These are phyloP conservation scores for Exophiala xenobiotica DNA, from an alignment of 2,329 filamentous ascomycete species.

Conservation along the genomic window DNA sequence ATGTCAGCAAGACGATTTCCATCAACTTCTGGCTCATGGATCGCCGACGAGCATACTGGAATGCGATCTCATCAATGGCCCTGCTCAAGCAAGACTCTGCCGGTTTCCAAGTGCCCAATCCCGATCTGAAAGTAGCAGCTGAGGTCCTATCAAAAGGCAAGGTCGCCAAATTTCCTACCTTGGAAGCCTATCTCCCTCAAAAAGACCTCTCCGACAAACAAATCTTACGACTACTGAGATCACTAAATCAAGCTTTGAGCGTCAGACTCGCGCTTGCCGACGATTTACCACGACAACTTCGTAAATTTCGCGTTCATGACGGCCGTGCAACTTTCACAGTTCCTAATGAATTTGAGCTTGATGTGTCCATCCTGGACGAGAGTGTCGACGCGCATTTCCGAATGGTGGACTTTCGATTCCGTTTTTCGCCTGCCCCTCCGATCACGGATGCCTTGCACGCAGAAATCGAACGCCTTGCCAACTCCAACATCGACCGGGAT, in stretches of 20 bases:
- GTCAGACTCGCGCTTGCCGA: slow-evolving; percentile 84
- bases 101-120: slow-evolving; percentile 76
- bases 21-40: slow-evolving; percentile 71
- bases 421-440: slow-evolving; percentile 69
- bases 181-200: slow-evolving; percentile 75
- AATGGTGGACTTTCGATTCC: slow-evolving; percentile 88
- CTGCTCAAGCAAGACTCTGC: slow-evolving; percentile 72
- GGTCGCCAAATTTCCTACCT: slow-evolving; percentile 75
- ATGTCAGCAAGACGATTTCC: slow-evolving; percentile 86
- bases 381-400: slow-evolving; percentile 81
- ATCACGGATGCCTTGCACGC: slow-evolving; percentile 64
- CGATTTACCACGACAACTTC: slow-evolving; percentile 74
- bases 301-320: slow-evolving; percentile 72
- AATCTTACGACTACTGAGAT: slow-evolving; percentile 70
- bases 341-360: slow-evolving; percentile 82
- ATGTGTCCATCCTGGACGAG: slow-evolving; percentile 86
- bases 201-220: slow-evolving; percentile 69
- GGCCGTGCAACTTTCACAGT: slow-evolving; percentile 91
- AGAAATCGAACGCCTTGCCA: slow-evolving; percentile 69
- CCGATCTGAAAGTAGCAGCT: slow-evolving; percentile 85
- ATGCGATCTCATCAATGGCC: slow-evolving; percentile 62
- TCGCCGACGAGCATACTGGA: slow-evolving; percentile 61
- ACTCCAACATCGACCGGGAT: slow-evolving; percentile 66
- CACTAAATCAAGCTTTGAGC: slow-evolving; percentile 79
- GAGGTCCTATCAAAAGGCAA: slow-evolving; percentile 78